phyloP scores from a whole-genome alignment of 495 filamentous ascomycete species.

The Pyrenula aspistea region DNA sequence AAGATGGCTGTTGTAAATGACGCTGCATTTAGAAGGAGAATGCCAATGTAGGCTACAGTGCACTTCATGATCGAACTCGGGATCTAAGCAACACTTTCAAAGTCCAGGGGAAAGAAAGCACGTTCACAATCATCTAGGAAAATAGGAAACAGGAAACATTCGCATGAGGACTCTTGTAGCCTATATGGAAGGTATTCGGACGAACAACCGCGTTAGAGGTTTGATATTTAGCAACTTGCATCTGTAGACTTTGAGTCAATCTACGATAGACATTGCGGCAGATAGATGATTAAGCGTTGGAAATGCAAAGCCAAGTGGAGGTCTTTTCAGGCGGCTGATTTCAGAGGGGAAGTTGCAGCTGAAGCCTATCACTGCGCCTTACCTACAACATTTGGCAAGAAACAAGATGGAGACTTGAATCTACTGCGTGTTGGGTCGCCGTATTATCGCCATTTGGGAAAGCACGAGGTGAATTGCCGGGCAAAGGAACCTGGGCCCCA shows the following conservation, averaged over 20 bases:
- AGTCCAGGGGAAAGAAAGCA: not conserved
- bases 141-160: not conserved
- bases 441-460: not conserved
- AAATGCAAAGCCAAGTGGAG: not conserved
- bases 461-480: not conserved
- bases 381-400: not conserved
- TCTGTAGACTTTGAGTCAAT: not conserved
- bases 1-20: not conserved
- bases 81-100: not conserved
- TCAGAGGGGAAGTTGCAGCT: not conserved
- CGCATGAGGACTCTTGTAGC: not conserved
- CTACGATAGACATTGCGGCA: not conserved
- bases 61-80: not conserved
- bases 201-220: not conserved
- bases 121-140: not conserved
- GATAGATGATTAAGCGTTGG: not conserved
- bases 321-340: not conserved
- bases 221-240: not conserved
- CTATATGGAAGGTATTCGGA: not conserved
- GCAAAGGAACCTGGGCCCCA: not conserved
- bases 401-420: not conserved
- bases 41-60: not conserved
- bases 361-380: not conserved
- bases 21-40: not conserved
- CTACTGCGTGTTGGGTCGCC: not conserved